Evolutionary conservation across 257 asterid genomes (phyloP), one percentile per base, ranked within the genome.

Genomic region (Linaria vulgaris): DNA sequence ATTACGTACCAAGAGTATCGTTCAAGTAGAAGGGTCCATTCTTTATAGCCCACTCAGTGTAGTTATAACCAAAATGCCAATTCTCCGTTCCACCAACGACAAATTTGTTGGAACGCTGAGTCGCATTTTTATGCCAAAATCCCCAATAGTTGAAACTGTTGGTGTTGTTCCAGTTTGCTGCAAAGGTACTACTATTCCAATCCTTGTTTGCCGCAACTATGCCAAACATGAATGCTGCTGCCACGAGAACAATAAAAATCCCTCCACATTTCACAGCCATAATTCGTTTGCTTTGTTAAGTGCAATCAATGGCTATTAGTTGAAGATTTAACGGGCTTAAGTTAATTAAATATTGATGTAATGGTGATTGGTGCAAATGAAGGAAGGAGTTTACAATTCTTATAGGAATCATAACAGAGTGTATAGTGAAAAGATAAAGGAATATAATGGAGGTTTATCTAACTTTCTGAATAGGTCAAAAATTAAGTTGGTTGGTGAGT

Each of bases 61-160:
- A 88, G 43, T 88, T 84, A 31, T 73, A 82, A 22, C 92, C 95
- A 37, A 78, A 88, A 5, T 21, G 90, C 96, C 96, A 88, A 13
- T 77, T 64, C 0, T 82, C 80, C 0, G 87, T 75, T 0, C 92
- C 96, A 0, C 92, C 95, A 7, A 88, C 88, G 0, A 75, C 47
- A 44, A 78, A 17, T n/a, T 24, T 71, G 19, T 68, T 78, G 17
- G 83, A 69, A 16, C 76, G 63, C 55, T 62, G 73, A 27, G 74
- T 75, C 1, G 57, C 50, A 67, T 76, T 82, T 3, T 23, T 69
- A 77, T 59, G 83, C 8, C 76, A 63, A 13, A 67, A 76, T 6
- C 82, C 85, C 68, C 88, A 77, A 38, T 49, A 69, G n/a, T 24
- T 21, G 5, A 56, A 43, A 31, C 20, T 21, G 14, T 56, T 55